Evolutionary conservation across 78 protist genomes (phyloP).

Genomic region (Emiliania huxleyi): DNA sequence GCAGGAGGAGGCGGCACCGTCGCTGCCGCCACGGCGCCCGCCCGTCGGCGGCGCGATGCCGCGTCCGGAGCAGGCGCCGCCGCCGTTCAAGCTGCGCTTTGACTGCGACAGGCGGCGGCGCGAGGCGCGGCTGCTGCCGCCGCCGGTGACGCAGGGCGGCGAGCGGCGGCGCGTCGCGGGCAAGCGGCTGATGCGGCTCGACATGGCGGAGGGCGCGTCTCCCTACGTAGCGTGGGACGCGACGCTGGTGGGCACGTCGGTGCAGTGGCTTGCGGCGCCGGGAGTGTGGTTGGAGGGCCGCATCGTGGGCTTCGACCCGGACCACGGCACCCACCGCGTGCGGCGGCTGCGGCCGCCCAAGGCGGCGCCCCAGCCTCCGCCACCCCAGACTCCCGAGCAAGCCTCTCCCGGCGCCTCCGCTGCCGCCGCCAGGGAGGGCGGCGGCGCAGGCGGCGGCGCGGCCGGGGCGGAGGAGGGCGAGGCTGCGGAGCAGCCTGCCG

Average conservation of each 20-base stretch:
- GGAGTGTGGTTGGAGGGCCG: not conserved
- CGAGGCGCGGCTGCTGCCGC: not conserved
- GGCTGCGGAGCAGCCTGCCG: too few species aligned
- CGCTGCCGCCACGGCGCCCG: not conserved
- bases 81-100: too few species aligned
- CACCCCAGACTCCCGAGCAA: too few species aligned
- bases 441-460: too few species aligned
- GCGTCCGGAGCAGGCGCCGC: too few species aligned
- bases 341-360: not conserved
- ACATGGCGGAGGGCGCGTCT: not conserved
- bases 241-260: not conserved
- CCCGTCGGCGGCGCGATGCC: too few species aligned
- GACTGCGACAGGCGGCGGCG: not conserved
- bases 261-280: not conserved
- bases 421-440: too few species aligned
- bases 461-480: too few species aligned
- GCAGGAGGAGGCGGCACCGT: not conserved
- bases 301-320: not conserved
- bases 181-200: not conserved
- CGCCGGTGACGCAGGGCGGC: not conserved
- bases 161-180: not conserved
- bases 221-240: not conserved
- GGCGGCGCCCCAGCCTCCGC: too few species aligned
- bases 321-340: not conserved
- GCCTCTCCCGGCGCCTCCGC: too few species aligned